Base-by-base conservation (phyloP, 805 yeast species). In the Candida tallmaniae region DNA sequence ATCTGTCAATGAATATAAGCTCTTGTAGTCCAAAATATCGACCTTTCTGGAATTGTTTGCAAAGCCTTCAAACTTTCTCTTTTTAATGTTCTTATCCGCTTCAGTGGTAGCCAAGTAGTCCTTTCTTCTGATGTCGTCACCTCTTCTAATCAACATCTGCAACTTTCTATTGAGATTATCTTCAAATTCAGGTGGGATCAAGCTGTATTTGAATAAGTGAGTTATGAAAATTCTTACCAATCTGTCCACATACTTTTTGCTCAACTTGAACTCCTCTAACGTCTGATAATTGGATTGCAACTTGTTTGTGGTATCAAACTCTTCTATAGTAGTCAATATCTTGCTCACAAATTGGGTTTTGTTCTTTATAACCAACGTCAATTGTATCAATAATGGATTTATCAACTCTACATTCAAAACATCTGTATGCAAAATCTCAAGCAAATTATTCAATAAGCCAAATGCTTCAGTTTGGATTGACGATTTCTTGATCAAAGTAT, bases 381-480 rank as follows among this genome's bases (percentile, higher is more conserved):
- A 59, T 32, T 80, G 78, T 46, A 83, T 78, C 18, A 87, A 56
- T 0, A 84, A 68, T 5, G 94, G 84, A 11, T 86, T 73, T 34
- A 83, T 73, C 3, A 77, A 45, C 4, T 83, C 75, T 1, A 66
- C 44, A 9, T 81, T 66, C 29, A 66, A 42, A 32, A 78, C 67
- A 57, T 77, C 83, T 22, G 71, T 78, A 26, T 68, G 63, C 35
- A 89, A 62, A 12, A 71, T 62, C 29, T 66, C 62, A 30, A 87
- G 60, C 20, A 90, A 54, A 23, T 76, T 55, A 45, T 87, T 96
- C 23, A 93, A 60, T 36, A 83, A 61, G 3, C 71, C 78, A 35
- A 70, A 73, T 0, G 89, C 51, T 52, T 89, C 95, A 5, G 81
- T 74, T 44, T 82, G 87, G 41, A 88, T 58, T 15, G 63, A 54